These are phyloP conservation scores for Polysphondylium violaceum DNA, from an alignment of 78 protist species.

Conservation along the genomic window DNA sequence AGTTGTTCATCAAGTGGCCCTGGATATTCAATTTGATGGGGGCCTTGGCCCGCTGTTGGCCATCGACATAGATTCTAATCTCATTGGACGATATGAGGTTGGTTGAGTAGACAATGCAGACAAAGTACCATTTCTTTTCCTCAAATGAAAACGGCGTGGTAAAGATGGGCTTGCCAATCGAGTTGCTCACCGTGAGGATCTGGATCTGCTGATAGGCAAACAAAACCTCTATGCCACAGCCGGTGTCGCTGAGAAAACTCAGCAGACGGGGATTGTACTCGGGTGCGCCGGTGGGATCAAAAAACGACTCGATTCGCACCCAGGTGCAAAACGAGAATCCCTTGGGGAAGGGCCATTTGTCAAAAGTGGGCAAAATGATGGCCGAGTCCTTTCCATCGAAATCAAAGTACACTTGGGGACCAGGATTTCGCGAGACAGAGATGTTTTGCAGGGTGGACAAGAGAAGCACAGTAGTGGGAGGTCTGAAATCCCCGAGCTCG, in stretches of 20 bases:
- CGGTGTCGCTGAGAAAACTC: constrained; percentile 48
- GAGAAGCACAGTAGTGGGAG: constrained; percentile 5
- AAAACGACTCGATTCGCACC: constrained; percentile 67
- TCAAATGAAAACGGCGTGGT: background rate
- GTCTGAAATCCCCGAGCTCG: constrained; percentile 34
- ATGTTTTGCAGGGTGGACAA: constrained; percentile 45
- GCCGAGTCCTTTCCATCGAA: constrained; percentile 53
- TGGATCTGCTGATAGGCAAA: constrained; percentile 64
- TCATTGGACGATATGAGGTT: constrained; percentile 9
- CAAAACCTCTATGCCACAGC: constrained; percentile 63
- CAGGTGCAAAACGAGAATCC: constrained; percentile 69
- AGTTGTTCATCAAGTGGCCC: constrained; percentile 17
- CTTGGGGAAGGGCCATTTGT: constrained; percentile 71
- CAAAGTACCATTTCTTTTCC: constrained; percentile 61
- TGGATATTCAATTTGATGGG: constrained; percentile 4
- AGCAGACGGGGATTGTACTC: constrained; percentile 69
- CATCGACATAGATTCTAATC: constrained; percentile 49
- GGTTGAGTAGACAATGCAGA: constrained; percentile 28
- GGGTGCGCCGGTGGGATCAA: constrained; percentile 80
- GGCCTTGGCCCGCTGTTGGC: constrained; percentile 26
- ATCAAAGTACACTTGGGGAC: constrained; percentile 76
- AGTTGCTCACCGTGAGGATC: background rate
- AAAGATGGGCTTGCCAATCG: background rate
- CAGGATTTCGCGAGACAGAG: constrained; percentile 61
- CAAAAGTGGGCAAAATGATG: constrained; percentile 52